Evolutionary conservation across 106 monocot species (phyloP).

Genomic region (Hemerocallis citrina): DNA sequence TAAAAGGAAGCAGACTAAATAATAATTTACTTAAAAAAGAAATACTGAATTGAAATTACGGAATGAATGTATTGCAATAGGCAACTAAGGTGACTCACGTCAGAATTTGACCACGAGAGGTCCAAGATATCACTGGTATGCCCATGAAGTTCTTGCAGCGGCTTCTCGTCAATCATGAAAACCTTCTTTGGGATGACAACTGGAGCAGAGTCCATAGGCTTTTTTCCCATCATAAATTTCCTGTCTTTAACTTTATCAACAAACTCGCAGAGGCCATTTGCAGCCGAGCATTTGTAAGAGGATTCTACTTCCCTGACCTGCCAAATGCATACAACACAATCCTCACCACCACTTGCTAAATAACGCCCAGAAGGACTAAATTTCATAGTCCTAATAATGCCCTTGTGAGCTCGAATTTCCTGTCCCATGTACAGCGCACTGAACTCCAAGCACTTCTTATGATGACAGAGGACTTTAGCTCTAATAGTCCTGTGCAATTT

Average conservation of each 20-base stretch:
- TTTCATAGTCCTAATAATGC: conserved; percentile 58
- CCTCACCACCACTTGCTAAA: conserved; percentile 78
- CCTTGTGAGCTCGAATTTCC: conserved; percentile 70
- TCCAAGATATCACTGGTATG: conserved; percentile 67
- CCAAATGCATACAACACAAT: conserved; percentile 71
- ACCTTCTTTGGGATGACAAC: conserved; percentile 54
- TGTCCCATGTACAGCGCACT: conserved; percentile 50
- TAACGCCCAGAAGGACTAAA: conserved; percentile 62
- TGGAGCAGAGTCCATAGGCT: conserved; percentile 14
- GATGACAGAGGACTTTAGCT: conserved; percentile 22
- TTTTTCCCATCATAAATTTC: conserved; percentile 17
- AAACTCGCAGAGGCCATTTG: conserved; percentile 11
- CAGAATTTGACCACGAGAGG: conserved; percentile 66
- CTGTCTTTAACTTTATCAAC: conserved; percentile 16
- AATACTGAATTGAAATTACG: no score
- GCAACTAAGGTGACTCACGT: conserved; percentile 37
- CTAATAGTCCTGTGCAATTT: conserved; percentile 15
- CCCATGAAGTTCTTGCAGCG: conserved; percentile 53
- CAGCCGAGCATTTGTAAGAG: conserved; percentile 15
- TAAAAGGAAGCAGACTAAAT: no score
- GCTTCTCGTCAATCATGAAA: conserved; percentile 52
- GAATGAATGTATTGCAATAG: background rate
- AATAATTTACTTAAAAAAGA: no score
- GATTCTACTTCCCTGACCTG: conserved; percentile 54
- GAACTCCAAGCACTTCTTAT: conserved; percentile 51